phyloP scores from a whole-genome alignment of 176 grass and related monocot genomes.

The Aegilops tauschii region DNA sequence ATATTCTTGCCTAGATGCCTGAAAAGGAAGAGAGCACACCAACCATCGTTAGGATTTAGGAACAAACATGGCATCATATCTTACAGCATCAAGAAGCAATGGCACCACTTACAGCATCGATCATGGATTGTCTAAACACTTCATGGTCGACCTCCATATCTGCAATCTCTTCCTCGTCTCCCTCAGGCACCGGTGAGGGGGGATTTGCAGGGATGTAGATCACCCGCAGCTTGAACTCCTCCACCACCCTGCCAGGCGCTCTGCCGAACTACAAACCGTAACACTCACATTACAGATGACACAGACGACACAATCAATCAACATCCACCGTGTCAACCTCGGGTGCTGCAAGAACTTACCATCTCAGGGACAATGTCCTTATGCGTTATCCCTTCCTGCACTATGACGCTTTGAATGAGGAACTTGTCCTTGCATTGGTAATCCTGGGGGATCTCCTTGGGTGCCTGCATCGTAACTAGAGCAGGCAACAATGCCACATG shows the following conservation, averaged over 20 bases:
- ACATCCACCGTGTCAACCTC: not conserved
- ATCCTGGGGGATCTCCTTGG: conserved; percentile 75
- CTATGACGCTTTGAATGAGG: conserved; percentile 66
- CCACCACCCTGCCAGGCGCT: conserved; percentile 57
- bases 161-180: conserved; percentile 63
- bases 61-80: not conserved
- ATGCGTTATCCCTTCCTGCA: conserved; percentile 22
- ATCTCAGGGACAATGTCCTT: conserved; percentile 70
- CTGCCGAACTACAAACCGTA: conserved; percentile 67
- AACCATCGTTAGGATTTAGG: conserved; percentile 22
- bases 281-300: conserved; percentile 5
- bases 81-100: conserved; percentile 21
- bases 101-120: conserved; percentile 37
- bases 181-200: conserved; percentile 93
- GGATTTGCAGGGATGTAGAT: conserved; percentile 92
- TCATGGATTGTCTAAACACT: conserved; percentile 40
- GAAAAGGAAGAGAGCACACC: conserved; percentile 12
- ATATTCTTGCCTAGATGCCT: conserved; percentile 52
- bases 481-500: not conserved
- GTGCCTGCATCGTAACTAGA: conserved; percentile 78
- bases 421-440: conserved; percentile 95
- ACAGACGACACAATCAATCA: not conserved
- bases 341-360: conserved; percentile 39
- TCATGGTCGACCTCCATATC: conserved; percentile 55
- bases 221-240: conserved; percentile 87